Evolutionary conservation across 2,329 filamentous ascomycete genomes (phyloP), one percentile per base, ranked within the genome.

Genomic region (Neophaeococcomyces aloes): DNA sequence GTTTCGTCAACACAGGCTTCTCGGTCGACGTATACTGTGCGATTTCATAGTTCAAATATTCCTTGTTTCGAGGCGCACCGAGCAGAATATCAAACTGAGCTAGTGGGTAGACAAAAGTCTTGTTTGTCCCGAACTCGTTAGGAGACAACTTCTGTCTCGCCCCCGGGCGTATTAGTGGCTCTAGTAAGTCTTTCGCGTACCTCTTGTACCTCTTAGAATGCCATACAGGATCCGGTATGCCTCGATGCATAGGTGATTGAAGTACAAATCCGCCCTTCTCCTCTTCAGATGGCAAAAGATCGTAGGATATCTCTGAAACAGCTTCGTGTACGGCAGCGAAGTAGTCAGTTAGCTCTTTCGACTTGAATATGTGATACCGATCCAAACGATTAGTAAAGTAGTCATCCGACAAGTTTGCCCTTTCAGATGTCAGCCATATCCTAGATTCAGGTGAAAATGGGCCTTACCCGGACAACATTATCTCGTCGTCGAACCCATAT

Each of bases 331-430:
- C 77, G 7, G 69, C 71, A 56, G 72, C 76, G 57, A 91, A 98
- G 64, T 94, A 89, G 41, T 88, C 76, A 0, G 89, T 83, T 10
- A 98, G 72, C 5, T 82, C 75, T 47, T 74, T 76, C 1, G 84
- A 93, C 0, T 77, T 77, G 64, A 96, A 94, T 29, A 96, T 66
- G 60, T 98, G 91, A 56, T 98, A 98, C 41, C 91, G 75, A 61
- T 98, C 91, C 56, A 96, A 83, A 8, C 91, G 80, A 56, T 96
- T 91, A 30, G 87, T 94, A 57, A 98, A 98, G 64, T 98, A 98
- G 59, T 98, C 89, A 33, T 74, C 77, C 0, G 86, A 94, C 5
- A 98, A 68, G 54, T 98, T 98, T 13, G 91, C 91, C 6, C 78
- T 77, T 29, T 39, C 45, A 32, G 18, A 13, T 29, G 11, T n/a